Conservation (phyloP, 2,329 filamentous ascomycete genomes). For the Lachnellula cervina region DNA sequence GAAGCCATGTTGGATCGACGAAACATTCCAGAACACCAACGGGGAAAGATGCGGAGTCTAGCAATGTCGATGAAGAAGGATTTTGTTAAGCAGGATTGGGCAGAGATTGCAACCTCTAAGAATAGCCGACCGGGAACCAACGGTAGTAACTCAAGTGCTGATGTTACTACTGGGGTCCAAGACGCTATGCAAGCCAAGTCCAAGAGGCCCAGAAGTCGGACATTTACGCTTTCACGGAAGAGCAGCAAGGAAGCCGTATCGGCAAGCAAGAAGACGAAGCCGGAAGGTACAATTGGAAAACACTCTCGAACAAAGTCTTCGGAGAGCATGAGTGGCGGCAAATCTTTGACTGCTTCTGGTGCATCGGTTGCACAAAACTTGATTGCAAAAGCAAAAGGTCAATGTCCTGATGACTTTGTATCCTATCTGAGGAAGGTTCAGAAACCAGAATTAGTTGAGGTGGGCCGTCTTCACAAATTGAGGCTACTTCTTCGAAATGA, state of each 20-base stretch:
- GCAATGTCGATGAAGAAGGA: conserved; percentile 90
- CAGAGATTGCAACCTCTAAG: conserved; percentile 54
- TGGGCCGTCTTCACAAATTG: conserved; percentile 93
- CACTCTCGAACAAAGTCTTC: conserved; percentile 68
- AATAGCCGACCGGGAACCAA: conserved; percentile 39
- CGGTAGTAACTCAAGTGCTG: conserved; percentile 34
- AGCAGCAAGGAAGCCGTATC: conserved; percentile 53
- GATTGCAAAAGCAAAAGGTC: conserved; percentile 65
- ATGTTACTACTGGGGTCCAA: conserved; percentile 35
- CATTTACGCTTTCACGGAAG: conserved; percentile 54
- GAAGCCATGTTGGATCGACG: conserved; percentile 71
- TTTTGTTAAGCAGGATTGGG: conserved; percentile 86
- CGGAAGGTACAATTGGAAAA: conserved; percentile 56
- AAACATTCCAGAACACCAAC: conserved; percentile 90
- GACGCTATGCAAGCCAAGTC: conserved; percentile 38
- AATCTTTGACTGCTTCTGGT: conserved; percentile 48
- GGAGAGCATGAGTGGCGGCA: conserved; percentile 59
- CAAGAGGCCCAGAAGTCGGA: conserved; percentile 63
- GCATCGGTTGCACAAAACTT: conserved; percentile 53
- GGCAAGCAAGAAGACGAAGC: conserved; percentile 69
- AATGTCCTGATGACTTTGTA: conserved; percentile 79
- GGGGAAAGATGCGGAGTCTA: conserved; percentile 89
- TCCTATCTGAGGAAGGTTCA: conserved; percentile 75
- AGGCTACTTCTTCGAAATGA: conserved; percentile 86
- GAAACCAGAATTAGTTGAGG: conserved; percentile 78